These are phyloP conservation scores for Fistulinella prunicolor DNA, from an alignment of 768 basidiomycete species.

Conservation along the genomic window DNA sequence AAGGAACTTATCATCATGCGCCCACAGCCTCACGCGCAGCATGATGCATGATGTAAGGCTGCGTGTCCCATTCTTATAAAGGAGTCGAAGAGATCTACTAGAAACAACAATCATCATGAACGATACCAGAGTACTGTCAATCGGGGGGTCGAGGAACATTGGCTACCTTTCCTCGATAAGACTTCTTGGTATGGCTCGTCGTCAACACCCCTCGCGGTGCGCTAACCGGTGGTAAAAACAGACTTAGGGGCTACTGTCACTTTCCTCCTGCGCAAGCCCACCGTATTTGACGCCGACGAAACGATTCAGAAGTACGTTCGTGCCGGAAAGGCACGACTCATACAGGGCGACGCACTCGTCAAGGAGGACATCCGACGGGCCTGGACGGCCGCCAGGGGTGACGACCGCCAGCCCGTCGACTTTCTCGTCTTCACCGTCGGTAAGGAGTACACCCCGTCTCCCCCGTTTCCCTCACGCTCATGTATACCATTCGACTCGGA, in stretches of 20 bases:
- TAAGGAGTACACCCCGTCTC: constrained; percentile 24
- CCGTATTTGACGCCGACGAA: constrained; percentile 52
- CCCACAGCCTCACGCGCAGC: not conserved
- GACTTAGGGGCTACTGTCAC: constrained; percentile 59
- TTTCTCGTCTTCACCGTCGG: constrained; percentile 62
- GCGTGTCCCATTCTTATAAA: no score
- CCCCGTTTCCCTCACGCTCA: not conserved
- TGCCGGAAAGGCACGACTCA: constrained; percentile 48
- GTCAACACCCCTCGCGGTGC: not conserved
- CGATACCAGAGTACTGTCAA: constrained; percentile 34
- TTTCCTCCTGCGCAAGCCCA: constrained; percentile 54
- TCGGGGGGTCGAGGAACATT: constrained; percentile 57
- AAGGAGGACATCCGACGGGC: constrained; percentile 48
- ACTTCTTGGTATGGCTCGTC: constrained; percentile 41
- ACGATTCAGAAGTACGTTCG: constrained; percentile 50
- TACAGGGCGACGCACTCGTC: constrained; percentile 61
- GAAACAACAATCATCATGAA: constrained; percentile 11
- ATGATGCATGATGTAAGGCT: constrained; percentile 6
- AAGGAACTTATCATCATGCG: no score
- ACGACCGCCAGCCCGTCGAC: constrained; percentile 40
- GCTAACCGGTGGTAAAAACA: constrained; percentile 25
- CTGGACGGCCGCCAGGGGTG: constrained; percentile 43
- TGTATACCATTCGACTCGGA: not conserved
- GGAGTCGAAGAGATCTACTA: not conserved
- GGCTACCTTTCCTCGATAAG: constrained; percentile 48